Conservation (phyloP, 495 filamentous ascomycete species). For the Hapsidospora chrysogenum region DNA sequence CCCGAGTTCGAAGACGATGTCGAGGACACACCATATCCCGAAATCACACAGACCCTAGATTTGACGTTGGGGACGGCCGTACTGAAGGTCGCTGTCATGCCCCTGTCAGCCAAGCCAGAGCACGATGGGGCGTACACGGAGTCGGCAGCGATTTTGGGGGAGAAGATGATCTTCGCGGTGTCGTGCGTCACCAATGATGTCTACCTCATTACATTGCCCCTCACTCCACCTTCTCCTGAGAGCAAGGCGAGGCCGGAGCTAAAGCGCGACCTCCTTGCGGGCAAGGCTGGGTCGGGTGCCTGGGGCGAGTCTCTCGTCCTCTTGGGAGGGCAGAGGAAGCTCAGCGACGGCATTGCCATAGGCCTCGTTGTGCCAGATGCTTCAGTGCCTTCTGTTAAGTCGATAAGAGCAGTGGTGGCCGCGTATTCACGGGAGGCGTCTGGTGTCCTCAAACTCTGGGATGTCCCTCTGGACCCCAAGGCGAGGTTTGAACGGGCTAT, state of each 20-base stretch:
- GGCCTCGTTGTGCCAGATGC: slow-evolving; percentile 36
- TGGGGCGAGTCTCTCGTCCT: slow-evolving; percentile 45
- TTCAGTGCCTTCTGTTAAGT: slow-evolving; percentile 1
- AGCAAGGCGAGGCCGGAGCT: slow-evolving; percentile 32
- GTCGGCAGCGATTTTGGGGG: slow-evolving; percentile 40
- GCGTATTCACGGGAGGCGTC: slow-evolving; percentile 48
- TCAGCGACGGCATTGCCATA: slow-evolving; percentile 49
- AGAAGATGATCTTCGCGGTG: slow-evolving; percentile 51
- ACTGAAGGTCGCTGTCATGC: slow-evolving; percentile 41
- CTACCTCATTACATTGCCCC: slow-evolving; percentile 53
- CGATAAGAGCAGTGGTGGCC: slow-evolving; percentile 26
- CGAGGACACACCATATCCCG: slow-evolving; percentile 25
- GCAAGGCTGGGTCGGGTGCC: slow-evolving; percentile 31
- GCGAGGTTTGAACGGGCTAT: slow-evolving; percentile 20
- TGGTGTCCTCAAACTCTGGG: slow-evolving; percentile 34
- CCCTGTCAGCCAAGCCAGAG: slow-evolving; percentile 29
- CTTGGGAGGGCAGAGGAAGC: slow-evolving; percentile 39
- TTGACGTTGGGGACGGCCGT: slow-evolving; percentile 47
- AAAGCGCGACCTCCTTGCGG: slow-evolving; percentile 22
- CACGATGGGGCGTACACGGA: slow-evolving; percentile 37
- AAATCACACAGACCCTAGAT: slow-evolving; percentile 50
- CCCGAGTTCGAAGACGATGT: slow-evolving; percentile 28
- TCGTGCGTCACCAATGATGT: slow-evolving; percentile 54
- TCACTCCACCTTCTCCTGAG: slow-evolving; percentile 51
- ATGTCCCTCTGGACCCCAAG: slow-evolving; percentile 22